Percentiles rank a stretch among this genome's conserved stretches.
These are phyloP conservation scores for Aspergillus viridinutans DNA, from an alignment of 2,329 filamentous ascomycete genomes.

Conservation along the genomic window DNA sequence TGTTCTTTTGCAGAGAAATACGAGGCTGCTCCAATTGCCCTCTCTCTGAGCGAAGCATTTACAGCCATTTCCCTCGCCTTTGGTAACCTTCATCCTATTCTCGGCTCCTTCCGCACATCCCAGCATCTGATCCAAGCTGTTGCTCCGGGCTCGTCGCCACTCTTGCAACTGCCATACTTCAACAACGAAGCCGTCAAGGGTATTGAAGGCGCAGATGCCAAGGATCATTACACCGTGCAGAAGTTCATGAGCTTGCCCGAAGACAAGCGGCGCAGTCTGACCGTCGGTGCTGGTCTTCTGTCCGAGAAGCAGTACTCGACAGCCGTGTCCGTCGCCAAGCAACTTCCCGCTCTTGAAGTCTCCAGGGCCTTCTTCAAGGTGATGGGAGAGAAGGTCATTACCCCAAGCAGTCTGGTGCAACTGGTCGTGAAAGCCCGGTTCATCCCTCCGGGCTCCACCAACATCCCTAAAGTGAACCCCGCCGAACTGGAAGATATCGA, in stretches of 20 bases:
- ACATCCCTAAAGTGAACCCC: conserved; percentile 70
- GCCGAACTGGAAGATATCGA: conserved; percentile 86
- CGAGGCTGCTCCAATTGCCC: conserved; percentile 80
- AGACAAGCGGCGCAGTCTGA: conserved; percentile 64
- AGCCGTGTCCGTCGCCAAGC: conserved; percentile 70
- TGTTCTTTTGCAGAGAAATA: conserved; percentile 61
- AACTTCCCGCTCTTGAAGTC: conserved; percentile 78
- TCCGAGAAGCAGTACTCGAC: conserved; percentile 71
- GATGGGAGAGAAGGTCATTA: conserved; percentile 86
- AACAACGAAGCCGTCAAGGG: conserved; percentile 55
- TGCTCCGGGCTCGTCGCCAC: conserved; percentile 74
- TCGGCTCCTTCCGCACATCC: conserved; percentile 74
- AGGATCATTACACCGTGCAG: conserved; percentile 73
- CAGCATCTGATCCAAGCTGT: conserved; percentile 90
- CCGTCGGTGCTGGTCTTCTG: conserved; percentile 66
- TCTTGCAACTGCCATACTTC: conserved; percentile 88
- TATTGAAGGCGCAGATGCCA: conserved; percentile 57
- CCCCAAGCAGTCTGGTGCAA: conserved; percentile 85
- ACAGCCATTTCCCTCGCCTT: conserved; percentile 83
- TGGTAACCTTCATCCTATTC: conserved; percentile 74
- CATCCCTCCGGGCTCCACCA: conserved; percentile 75
- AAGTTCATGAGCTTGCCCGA: conserved; percentile 84
- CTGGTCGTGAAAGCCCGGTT: conserved; percentile 94
- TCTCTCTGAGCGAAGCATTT: conserved; percentile 80
- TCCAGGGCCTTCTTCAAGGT: conserved; percentile 99